A percentile compares a stretch with the other conserved stretches of the same genome.
These are phyloP conservation scores for Lactarius indigo DNA, from an alignment of 768 basidiomycete genomes.

Conservation along the genomic window DNA sequence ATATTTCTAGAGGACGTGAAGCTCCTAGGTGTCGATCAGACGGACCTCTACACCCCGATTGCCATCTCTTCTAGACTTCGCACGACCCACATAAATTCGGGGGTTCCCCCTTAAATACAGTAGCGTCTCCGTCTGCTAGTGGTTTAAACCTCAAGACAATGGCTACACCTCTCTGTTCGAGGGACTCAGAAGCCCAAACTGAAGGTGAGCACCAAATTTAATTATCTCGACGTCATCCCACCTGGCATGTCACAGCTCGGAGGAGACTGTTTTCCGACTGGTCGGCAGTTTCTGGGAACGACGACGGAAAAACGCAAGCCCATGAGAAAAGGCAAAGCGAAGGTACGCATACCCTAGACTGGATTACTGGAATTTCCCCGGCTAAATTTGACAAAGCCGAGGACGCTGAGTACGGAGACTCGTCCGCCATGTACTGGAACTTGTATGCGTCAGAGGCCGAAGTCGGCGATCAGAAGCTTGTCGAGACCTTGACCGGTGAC, in stretches of 20 bases:
- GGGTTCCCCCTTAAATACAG: not conserved
- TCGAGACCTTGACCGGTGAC: slow-evolving; percentile 17
- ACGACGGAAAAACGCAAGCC: not conserved
- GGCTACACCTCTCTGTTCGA: not conserved
- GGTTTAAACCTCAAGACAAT: not conserved
- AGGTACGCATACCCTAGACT: not conserved
- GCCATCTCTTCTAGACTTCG: not conserved
- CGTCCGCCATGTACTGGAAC: slow-evolving; percentile 21
- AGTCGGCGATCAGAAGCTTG: slow-evolving; percentile 10
- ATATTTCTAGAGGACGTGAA: too few species aligned
- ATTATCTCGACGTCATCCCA: not conserved
- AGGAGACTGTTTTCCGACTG: not conserved
- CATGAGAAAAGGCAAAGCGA: not conserved
- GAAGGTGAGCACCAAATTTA: not conserved
- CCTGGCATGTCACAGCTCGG: not conserved
- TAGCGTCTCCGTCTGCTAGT: not conserved
- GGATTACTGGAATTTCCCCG: not conserved
- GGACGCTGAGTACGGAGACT: slow-evolving; percentile 7
- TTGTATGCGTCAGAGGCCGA: slow-evolving; percentile 20
- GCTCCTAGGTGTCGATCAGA: not conserved
- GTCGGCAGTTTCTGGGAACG: not conserved
- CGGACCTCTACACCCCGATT: not conserved
- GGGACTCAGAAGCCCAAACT: not conserved
- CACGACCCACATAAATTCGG: not conserved
- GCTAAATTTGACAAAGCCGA: not conserved